A percentile compares a stretch with the other conserved stretches of the same genome.
phyloP scores from a whole-genome alignment of 352 stramenopile species.

The Globisporangium nodosum region DNA sequence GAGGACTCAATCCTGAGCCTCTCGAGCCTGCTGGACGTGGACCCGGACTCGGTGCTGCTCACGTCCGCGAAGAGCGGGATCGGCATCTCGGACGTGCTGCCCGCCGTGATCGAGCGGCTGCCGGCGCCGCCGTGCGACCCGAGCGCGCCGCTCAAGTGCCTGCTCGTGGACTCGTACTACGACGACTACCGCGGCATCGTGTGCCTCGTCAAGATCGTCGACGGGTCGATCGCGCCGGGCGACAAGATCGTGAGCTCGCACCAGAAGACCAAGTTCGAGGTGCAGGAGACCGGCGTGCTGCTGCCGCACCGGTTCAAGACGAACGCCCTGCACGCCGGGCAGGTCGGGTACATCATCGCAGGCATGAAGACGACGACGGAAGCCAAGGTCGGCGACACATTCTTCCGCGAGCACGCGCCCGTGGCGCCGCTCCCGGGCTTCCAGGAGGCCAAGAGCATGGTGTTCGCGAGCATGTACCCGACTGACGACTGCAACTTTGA shows the following conservation, averaged over 20 bases:
- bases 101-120: slow-evolving; percentile 75
- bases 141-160: slow-evolving; percentile 76
- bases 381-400: slow-evolving; percentile 90
- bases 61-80: slow-evolving; percentile 95
- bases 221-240: slow-evolving; percentile 86
- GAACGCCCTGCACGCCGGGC: slow-evolving; percentile 76
- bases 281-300: slow-evolving; percentile 96
- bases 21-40: slow-evolving; percentile 78
- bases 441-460: slow-evolving; percentile 90
- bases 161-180: slow-evolving; percentile 98
- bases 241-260: slow-evolving; percentile 75
- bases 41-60: slow-evolving; percentile 93
- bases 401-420: slow-evolving; percentile 59
- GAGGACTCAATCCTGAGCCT: slow-evolving; percentile 82
- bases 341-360: slow-evolving; percentile 97
- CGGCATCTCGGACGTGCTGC: slow-evolving; percentile 82
- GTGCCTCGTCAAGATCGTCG: slow-evolving; percentile 93
- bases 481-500: slow-evolving; percentile 95
- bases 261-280: slow-evolving; percentile 87
- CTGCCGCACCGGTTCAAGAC: slow-evolving; percentile 83
- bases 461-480: slow-evolving; percentile 99
- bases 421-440: slow-evolving; percentile 73
- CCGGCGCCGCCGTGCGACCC: slow-evolving; percentile 46
- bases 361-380: slow-evolving; percentile 97
- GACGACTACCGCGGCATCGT: slow-evolving; percentile 94